Evolutionary conservation across 2,329 filamentous ascomycete species (phyloP).

Genomic region (Epichloe festucae): DNA sequence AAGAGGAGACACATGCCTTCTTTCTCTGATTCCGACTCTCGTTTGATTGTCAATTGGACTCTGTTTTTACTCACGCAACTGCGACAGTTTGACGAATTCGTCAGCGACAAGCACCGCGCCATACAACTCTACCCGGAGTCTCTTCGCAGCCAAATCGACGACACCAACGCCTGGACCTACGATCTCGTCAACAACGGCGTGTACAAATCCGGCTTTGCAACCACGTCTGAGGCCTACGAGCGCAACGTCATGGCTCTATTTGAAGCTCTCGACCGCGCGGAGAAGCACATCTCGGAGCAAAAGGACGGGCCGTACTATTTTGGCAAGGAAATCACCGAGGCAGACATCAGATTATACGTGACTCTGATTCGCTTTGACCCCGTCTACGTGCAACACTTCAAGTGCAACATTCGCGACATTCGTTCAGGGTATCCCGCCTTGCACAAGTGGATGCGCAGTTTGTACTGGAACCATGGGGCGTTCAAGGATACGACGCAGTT

Average conservation of each 20-base stretch:
- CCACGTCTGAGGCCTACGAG: constrained; percentile 71
- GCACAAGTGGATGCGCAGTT: constrained; percentile 66
- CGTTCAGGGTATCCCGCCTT: constrained; percentile 69
- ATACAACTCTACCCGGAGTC: constrained; percentile 55
- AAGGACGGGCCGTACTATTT: constrained; percentile 57
- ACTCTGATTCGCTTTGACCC: constrained; percentile 63
- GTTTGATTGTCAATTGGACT: too few relatives aligned
- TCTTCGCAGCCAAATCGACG: constrained; percentile 59
- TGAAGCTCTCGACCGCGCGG: constrained; percentile 60
- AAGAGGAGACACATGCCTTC: too few relatives aligned
- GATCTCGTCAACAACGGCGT: constrained; percentile 58
- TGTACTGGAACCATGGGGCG: constrained; percentile 74
- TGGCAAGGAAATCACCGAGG: constrained; percentile 64
- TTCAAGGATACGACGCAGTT: constrained; percentile 81
- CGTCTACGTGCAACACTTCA: constrained; percentile 81
- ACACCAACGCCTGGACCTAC: constrained; percentile 71
- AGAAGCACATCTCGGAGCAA: constrained; percentile 47
- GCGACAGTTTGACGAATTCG: constrained; percentile 53
- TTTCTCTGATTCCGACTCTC: too few relatives aligned
- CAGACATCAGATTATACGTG: constrained; percentile 61
- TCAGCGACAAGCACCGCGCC: constrained; percentile 44
- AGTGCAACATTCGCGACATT: constrained; percentile 77
- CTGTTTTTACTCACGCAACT: background rate
- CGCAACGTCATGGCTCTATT: constrained; percentile 60
- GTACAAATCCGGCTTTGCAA: constrained; percentile 72